Evolutionary conservation across 2,329 filamentous ascomycete species (phyloP), one percentile per base, ranked within the genome.

Genomic region (Ascocoryne sarcoides): DNA sequence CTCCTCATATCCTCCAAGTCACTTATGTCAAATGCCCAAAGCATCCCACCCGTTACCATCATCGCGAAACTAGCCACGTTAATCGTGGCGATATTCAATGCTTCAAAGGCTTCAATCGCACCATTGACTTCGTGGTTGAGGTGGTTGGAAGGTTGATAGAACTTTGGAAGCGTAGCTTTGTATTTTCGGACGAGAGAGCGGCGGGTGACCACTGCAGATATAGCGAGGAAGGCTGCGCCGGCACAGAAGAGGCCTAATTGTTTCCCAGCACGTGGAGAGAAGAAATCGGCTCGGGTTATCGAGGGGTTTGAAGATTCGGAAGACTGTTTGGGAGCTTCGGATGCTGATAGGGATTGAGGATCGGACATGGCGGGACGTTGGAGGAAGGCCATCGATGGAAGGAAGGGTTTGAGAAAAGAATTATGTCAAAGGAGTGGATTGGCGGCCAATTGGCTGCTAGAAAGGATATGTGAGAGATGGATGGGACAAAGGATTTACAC

Each of bases 11-110:
- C 84, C 3, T 76, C 75, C 30, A 87, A 39, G 33, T 69, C 71
- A 57, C 78, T 78, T 26, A 96, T 75, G 59, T 95, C 83, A 45
- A 92, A 76, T 1, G 76, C 79, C 71, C 82, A 94, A 46, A 85
- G 68, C 9, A 80, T 61, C 0, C 82, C 87, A 3, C 90, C 92
- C 0, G 76, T 71, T 7, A 73, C 64, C 71, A 93, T 77, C 60
- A 95, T 77, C 1, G 73, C 80, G 36, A 92, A 75, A 52, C 80
- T 84, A 21, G 79, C 56, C 10, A 92, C 85, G 54, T 95, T 95
- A 52, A 95, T 71, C 0, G 89, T 95, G 0, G 90, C 92, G 26
- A 95, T 68, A 36, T 81, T 84, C 16, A 98, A 68, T 0, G 90
- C 90, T 62, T 94, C 84, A 23, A 83, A 64, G 1, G 90, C 90